phyloP scores from a whole-genome alignment of 768 basidiomycete species.

The Phanerochaete sordida region DNA sequence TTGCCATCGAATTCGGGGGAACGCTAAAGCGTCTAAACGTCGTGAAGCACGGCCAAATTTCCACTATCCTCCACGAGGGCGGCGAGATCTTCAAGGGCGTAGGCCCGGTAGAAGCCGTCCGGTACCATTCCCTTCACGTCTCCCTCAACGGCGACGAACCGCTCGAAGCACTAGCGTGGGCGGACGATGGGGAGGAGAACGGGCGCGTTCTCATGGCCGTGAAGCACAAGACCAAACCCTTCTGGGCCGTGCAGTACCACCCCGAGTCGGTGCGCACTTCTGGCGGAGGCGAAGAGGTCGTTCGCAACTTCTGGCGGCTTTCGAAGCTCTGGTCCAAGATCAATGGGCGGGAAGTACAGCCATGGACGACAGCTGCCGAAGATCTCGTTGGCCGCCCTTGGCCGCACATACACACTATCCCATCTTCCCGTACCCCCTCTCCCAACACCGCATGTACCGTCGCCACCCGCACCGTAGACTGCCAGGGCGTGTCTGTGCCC shows the following conservation, averaged over 20 bases:
- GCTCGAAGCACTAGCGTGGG: conserved; percentile 70
- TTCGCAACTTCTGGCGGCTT: conserved; percentile 73
- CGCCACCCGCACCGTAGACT: conserved; percentile 36
- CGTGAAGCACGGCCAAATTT: conserved; percentile 82
- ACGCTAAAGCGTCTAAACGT: conserved; percentile 51
- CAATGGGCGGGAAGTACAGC: conserved; percentile 31
- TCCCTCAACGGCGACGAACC: conserved; percentile 41
- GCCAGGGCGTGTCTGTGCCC: conserved; percentile 40
- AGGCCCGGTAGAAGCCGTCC: conserved; percentile 54
- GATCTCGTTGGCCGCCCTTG: conserved; percentile 49
- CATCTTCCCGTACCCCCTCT: conserved; percentile 17
- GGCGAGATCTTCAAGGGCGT: conserved; percentile 60
- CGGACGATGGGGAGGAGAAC: conserved; percentile 63
- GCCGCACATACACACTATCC: conserved; percentile 42
- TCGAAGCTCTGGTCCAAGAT: conserved; percentile 53
- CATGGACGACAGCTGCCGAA: conserved; percentile 39
- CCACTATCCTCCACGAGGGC: conserved; percentile 54
- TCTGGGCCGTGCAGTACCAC: conserved; percentile 90
- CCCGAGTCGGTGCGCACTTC: conserved; percentile 79
- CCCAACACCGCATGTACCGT: conserved; percentile 16
- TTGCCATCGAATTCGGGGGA: conserved; percentile 64
- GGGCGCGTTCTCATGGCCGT: conserved; percentile 73
- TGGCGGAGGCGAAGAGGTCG: conserved; percentile 62
- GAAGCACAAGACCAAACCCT: conserved; percentile 60
- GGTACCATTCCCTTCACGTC: conserved; percentile 79